Evolutionary conservation across 2,329 filamentous ascomycete genomes (phyloP).

Genomic region (Aspergillus transmontanensis): DNA sequence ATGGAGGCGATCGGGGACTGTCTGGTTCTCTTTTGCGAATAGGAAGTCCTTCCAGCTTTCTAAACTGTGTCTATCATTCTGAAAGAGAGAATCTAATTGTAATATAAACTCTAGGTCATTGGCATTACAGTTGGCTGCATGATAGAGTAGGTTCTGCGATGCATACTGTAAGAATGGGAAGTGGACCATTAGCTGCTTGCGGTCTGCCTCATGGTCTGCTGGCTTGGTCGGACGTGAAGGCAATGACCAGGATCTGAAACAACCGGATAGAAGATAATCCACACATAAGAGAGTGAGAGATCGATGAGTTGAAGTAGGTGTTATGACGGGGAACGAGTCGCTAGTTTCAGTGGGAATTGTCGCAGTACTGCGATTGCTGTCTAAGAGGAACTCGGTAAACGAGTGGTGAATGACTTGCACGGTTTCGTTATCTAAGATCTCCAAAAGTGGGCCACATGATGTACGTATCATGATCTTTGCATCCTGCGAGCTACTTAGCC

Average conservation of each 20-base stretch:
- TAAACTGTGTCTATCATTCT: neutral
- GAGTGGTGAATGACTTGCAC: conserved; percentile 52
- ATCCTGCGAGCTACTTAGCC: conserved; percentile 8
- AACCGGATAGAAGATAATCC: conserved; percentile 3
- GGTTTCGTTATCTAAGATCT: conserved; percentile 50
- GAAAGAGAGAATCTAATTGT: neutral
- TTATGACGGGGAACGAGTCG: neutral
- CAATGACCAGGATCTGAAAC: neutral
- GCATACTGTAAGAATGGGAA: conserved; percentile 15
- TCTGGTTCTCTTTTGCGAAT: neutral
- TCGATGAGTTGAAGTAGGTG: neutral
- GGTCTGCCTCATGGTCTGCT: neutral
- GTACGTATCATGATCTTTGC: conserved; percentile 40
- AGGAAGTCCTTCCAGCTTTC: neutral
- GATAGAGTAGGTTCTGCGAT: neutral
- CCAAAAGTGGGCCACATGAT: conserved; percentile 47
- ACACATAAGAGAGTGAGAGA: conserved; percentile 3
- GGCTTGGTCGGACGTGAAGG: no score
- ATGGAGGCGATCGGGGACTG: neutral
- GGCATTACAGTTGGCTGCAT: neutral
- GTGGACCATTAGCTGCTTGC: neutral
- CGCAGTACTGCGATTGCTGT: neutral
- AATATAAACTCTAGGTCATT: conserved; percentile 1
- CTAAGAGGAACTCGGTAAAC: conserved; percentile 50
- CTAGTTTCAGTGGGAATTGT: neutral